phyloP scores from a whole-genome alignment of 208 protist genomes.

The Porcisia deanei region DNA sequence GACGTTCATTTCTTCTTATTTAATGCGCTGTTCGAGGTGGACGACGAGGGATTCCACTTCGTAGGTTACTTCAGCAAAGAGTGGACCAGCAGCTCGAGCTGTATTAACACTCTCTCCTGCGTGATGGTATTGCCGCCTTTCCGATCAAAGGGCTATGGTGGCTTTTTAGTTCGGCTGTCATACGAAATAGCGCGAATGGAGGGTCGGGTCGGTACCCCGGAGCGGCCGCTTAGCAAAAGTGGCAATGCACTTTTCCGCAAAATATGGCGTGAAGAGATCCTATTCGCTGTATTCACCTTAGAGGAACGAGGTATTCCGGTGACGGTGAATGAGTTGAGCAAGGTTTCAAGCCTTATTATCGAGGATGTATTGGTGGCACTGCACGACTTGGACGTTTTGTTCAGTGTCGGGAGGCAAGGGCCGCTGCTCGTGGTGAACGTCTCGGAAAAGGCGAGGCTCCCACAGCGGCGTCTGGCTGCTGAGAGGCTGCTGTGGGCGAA shows the following conservation, averaged over 20 bases:
- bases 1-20: slow-evolving; percentile 81
- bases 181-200: slow-evolving; percentile 74
- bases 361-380: slow-evolving; percentile 66
- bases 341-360: slow-evolving; percentile 55
- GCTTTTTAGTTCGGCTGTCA: slow-evolving; percentile 64
- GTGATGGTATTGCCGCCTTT: slow-evolving; percentile 77
- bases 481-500: slow-evolving; percentile 41
- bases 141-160: slow-evolving; percentile 64
- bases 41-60: slow-evolving; percentile 79
- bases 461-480: slow-evolving; percentile 11
- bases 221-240: slow-evolving; percentile 60
- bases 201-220: slow-evolving; percentile 56
- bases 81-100: slow-evolving; percentile 53
- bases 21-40: slow-evolving; percentile 63
- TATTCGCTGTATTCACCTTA: slow-evolving; percentile 49
- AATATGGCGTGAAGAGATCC: slow-evolving; percentile 62
- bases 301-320: slow-evolving; percentile 38
- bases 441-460: slow-evolving; percentile 3
- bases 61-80: slow-evolving; percentile 81
- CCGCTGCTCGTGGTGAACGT: slow-evolving; percentile 41
- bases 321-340: slow-evolving; percentile 59
- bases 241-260: slow-evolving; percentile 67
- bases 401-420: slow-evolving; percentile 43
- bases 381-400: slow-evolving; percentile 57
- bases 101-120: slow-evolving; percentile 78